Evolutionary conservation across 345 rosid genomes (phyloP).

Genomic region (Murraya paniculata): DNA sequence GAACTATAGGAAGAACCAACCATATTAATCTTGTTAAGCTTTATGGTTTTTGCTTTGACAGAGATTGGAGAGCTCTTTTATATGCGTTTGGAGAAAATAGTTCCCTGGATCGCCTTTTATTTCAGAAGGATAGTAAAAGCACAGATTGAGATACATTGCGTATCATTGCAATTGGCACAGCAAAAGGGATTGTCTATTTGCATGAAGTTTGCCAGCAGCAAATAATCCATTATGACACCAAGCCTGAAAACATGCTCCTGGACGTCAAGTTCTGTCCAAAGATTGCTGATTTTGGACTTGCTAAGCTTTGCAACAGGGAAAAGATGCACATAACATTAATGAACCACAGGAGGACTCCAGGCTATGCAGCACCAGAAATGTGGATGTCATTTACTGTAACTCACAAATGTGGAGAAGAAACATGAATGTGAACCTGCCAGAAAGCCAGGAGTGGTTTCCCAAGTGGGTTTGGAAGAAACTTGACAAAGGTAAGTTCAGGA

Average conservation of each 20-base stretch:
- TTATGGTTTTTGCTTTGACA: constrained; percentile 19
- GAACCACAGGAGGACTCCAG: constrained; percentile 14
- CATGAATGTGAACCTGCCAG: neutral
- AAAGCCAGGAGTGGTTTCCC: constrained; percentile 15
- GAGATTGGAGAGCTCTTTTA: neutral
- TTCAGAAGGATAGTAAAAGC: neutral
- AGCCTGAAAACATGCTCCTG: constrained; percentile 19
- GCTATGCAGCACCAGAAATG: constrained; percentile 21
- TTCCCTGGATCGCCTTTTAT: constrained; percentile 2
- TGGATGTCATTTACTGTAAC: constrained; percentile 9
- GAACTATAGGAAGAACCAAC: constrained; percentile 17
- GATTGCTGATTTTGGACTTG: constrained; percentile 17
- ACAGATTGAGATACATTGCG: constrained; percentile 5
- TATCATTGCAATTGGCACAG: constrained; percentile 4
- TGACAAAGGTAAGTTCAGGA: too few relatives aligned
- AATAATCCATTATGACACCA: constrained; percentile 12
- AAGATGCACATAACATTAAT: neutral
- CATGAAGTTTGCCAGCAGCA: constrained; percentile 12
- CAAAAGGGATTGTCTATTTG: constrained; percentile 16
- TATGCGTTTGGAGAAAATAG: constrained; percentile 16
- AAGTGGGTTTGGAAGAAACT: too few relatives aligned
- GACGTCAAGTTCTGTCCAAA: constrained; percentile 1
- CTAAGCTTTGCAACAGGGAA: constrained; percentile 16
- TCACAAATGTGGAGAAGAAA: constrained; percentile 20
- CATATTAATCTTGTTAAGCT: constrained; percentile 16